Percentiles rank a stretch among this genome's conserved stretches.
These are phyloP conservation scores for Aegilops umbellulata DNA, from an alignment of 176 grass and related monocot genomes.

Conservation along the genomic window DNA sequence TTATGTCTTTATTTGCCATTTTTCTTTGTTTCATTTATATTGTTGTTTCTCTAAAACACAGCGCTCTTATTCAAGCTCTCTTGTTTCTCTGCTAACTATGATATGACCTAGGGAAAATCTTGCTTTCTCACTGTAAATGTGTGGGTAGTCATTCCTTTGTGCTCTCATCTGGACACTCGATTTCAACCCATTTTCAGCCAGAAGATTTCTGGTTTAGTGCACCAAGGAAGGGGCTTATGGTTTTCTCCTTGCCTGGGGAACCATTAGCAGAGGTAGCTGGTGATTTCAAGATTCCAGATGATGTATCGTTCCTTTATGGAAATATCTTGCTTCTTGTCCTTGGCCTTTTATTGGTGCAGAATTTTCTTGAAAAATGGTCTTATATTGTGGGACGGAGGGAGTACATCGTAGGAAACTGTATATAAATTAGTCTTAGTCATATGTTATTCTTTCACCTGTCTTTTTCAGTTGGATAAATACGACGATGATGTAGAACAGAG, in stretches of 20 bases:
- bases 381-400: too few relatives aligned
- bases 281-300: conserved; percentile 79
- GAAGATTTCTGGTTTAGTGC: conserved; percentile 99
- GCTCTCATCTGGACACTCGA: conserved; percentile 13
- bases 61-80: background rate
- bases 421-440: background rate
- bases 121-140: background rate
- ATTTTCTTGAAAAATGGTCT: too few relatives aligned
- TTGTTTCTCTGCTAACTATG: background rate
- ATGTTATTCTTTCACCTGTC: background rate
- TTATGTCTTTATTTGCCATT: too few relatives aligned
- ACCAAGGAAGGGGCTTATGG: conserved; percentile 91
- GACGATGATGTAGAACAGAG: conserved; percentile 82
- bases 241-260: conserved; percentile 85
- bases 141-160: background rate
- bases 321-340: background rate
- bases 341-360: too few relatives aligned
- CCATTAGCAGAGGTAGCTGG: conserved; percentile 79
- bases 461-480: conserved; percentile 91
- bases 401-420: background rate
- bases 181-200: conserved; percentile 64
- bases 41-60: background rate
- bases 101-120: background rate
- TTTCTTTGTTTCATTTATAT: too few relatives aligned
- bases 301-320: conserved; percentile 8